Base-by-base conservation (phyloP, 2,329 filamentous ascomycete genomes). In the Xylariaceae sp. region DNA sequence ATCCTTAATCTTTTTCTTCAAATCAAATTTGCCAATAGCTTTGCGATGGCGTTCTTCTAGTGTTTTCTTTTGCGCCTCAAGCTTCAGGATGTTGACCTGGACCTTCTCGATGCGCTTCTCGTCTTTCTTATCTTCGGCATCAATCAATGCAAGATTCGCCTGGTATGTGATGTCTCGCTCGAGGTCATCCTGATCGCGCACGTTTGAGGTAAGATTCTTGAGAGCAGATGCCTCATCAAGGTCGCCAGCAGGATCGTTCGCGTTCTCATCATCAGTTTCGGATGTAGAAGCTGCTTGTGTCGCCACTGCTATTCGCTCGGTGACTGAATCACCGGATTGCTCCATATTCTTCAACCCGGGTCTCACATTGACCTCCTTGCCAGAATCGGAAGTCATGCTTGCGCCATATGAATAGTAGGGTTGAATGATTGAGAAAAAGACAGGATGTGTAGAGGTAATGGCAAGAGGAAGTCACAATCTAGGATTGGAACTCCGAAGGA, bases 161-260 rank as follows among this genome's bases (percentile, higher is more conserved):
- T 88, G 81, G 16, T 80, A 71, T 1, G 83, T 83, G 61, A 98
- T 96, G 68, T 96, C 92, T 59, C 91, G 84, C 73, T 97, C 93
- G 19, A 98, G 77, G 56, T 97, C 93, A 75, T 93, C 88, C 72
- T 98, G 93, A 67, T 96, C 87, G 54, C 91, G 86, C 20, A 95
- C 85, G 55, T 87, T 81, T 49, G 86, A 83, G 3, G 88, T 86
- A 41, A 92, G 75, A 43, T 82, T 82, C 54, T 80, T 78, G 23
- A 92, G 75, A 19, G 83, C 81, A 49, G 80, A 79, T 42, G 82
- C 81, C 67, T 90, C 87, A 59, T 85, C 83, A 55, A 81, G 56
- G 7, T 50, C 48, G 32, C 60, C 43, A 41, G 20, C 14, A 14
- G 23, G 41, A 21, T 59, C 47, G 20, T 45, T 47, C 23, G 57